Evolutionary conservation across 2,329 filamentous ascomycete species (phyloP).

Genomic region (Microthyrium microscopicum): DNA sequence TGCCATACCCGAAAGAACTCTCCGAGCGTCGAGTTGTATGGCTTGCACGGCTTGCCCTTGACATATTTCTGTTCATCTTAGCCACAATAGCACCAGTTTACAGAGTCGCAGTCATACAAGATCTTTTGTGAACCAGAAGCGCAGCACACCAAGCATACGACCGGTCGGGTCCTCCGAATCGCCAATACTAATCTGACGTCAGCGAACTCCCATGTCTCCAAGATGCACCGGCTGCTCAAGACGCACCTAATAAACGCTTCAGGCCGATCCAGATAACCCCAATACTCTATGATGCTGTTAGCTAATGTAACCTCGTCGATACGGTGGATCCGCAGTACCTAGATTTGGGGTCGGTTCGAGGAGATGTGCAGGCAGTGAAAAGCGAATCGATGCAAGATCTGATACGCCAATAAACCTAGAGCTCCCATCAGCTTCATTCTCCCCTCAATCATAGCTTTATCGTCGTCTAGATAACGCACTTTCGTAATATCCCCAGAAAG

Average conservation of each 20-base stretch:
- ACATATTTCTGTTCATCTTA: slow-evolving; percentile 61
- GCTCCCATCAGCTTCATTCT: not conserved
- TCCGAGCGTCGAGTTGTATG: slow-evolving; percentile 90
- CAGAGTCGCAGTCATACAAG: slow-evolving; percentile 31
- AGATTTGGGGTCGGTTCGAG: slow-evolving; percentile 92
- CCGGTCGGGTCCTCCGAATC: slow-evolving; percentile 83
- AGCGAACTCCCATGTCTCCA: slow-evolving; percentile 17
- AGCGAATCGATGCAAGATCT: slow-evolving; percentile 88
- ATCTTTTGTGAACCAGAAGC: slow-evolving; percentile 99
- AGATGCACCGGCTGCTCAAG: slow-evolving; percentile 2
- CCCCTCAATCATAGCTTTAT: not conserved
- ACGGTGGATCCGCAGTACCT: slow-evolving; percentile 24
- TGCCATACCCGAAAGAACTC: slow-evolving; percentile 80
- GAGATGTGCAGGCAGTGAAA: slow-evolving; percentile 87
- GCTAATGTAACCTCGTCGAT: not conserved
- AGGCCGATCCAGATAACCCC: slow-evolving; percentile 92
- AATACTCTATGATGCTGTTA: slow-evolving; percentile 54
- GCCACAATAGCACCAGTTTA: slow-evolving; percentile 7
- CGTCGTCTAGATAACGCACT: slow-evolving; percentile 38
- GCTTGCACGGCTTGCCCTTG: slow-evolving; percentile 96
- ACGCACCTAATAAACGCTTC: slow-evolving; percentile 62
- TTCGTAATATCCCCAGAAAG: slow-evolving; percentile 73
- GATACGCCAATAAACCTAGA: slow-evolving; percentile 86
- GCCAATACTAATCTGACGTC: slow-evolving; percentile 43
- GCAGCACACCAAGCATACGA: slow-evolving; percentile 83